These are phyloP conservation scores for Cyphellophora attinorum DNA, from an alignment of 2,329 filamentous ascomycete genomes.

Conservation along the genomic window DNA sequence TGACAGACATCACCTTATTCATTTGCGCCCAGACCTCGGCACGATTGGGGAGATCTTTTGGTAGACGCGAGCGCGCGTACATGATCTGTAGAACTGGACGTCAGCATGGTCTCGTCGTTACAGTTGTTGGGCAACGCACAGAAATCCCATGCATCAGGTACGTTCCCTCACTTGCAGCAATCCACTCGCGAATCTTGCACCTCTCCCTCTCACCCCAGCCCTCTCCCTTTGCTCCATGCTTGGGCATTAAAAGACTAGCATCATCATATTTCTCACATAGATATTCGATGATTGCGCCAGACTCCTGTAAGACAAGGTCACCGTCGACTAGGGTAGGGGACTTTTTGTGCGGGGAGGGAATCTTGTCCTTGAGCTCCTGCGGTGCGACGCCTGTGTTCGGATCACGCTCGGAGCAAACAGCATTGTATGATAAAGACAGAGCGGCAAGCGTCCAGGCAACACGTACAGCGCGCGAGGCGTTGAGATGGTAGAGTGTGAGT, in stretches of 20 bases:
- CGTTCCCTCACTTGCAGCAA: slow-evolving; percentile 39
- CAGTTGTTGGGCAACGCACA: background rate
- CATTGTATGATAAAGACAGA: slow-evolving; percentile 65
- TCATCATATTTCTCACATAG: slow-evolving; percentile 38
- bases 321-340: slow-evolving; percentile 36
- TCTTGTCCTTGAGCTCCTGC: slow-evolving; percentile 28
- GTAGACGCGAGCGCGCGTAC: slow-evolving; percentile 35
- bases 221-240: no score
- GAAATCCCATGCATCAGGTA: slow-evolving; percentile 36
- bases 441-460: slow-evolving; percentile 80
- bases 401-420: slow-evolving; percentile 65
- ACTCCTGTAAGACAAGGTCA: slow-evolving; percentile 30
- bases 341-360: slow-evolving; percentile 34
- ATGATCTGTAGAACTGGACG: slow-evolving; percentile 22
- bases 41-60: slow-evolving; percentile 19
- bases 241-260: slow-evolving; percentile 26
- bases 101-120: slow-evolving; percentile 1
- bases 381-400: slow-evolving; percentile 52
- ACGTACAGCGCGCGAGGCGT: slow-evolving; percentile 38
- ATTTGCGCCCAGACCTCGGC: slow-evolving; percentile 17
- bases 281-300: slow-evolving; percentile 40
- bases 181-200: slow-evolving; percentile 31
- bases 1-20: slow-evolving; percentile 29
- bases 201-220: slow-evolving; percentile 24
- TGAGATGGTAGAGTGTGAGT: slow-evolving; percentile 39